Conservation (phyloP, 2,329 filamentous ascomycete species). For the Phialocephala subalpina region DNA sequence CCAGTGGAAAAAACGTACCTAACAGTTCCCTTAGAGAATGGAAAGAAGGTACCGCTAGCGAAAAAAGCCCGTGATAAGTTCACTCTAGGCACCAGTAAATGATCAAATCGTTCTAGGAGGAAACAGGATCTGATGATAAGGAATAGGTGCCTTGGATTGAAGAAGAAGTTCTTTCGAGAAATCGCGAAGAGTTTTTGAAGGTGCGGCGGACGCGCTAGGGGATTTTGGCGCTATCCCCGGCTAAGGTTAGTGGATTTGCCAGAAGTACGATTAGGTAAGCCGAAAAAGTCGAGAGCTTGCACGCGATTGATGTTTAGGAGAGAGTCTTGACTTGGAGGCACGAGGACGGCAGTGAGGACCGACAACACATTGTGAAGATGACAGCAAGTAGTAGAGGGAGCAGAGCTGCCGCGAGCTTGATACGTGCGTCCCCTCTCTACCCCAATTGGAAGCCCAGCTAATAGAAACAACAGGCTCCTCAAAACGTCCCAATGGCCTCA, state of each 20-base stretch:
- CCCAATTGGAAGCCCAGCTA: constrained; percentile 13
- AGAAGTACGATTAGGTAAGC: constrained; percentile 28
- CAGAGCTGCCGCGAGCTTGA: constrained; percentile 56
- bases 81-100: constrained; percentile 90
- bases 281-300: constrained; percentile 13
- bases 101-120: constrained; percentile 82
- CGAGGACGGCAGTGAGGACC: neutral
- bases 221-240: no score
- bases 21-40: constrained; percentile 79
- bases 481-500: constrained; percentile 36
- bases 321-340: neutral
- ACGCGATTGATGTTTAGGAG: neutral
- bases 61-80: constrained; percentile 84
- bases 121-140: constrained; percentile 92
- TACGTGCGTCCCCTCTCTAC: constrained; percentile 51
- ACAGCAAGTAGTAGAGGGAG: constrained; percentile 65
- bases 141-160: constrained; percentile 74
- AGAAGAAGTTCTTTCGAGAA: constrained; percentile 43
- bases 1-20: no score
- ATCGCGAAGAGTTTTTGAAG: constrained; percentile 13
- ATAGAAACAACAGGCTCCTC: constrained; percentile 34
- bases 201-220: neutral
- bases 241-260: no score
- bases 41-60: constrained; percentile 91
- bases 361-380: constrained; percentile 48